phyloP scores from a whole-genome alignment of 768 basidiomycete genomes.

The Lactarius quietus region DNA sequence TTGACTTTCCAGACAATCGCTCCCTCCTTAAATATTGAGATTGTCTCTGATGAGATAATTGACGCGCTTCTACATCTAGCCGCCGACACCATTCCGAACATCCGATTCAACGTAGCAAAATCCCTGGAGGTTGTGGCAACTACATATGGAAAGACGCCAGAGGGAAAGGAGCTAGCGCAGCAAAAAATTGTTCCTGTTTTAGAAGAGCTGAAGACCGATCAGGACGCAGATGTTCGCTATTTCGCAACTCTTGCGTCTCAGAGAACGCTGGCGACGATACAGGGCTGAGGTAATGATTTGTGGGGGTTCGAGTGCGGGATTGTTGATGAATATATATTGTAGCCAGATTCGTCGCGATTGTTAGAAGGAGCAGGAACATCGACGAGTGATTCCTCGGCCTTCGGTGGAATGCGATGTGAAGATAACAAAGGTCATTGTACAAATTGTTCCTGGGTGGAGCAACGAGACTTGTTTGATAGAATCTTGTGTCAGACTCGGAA shows the following conservation, averaged over 20 bases:
- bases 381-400: conserved; percentile 8
- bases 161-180: conserved; percentile 72
- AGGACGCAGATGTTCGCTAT: conserved; percentile 95
- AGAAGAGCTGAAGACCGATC: conserved; percentile 82
- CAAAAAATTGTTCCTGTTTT: conserved; percentile 77
- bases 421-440: conserved; percentile 23
- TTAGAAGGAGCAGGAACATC: conserved; percentile 26
- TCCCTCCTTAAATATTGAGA: conserved; percentile 80
- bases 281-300: conserved; percentile 36
- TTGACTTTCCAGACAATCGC: conserved; percentile 73
- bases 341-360: conserved; percentile 21
- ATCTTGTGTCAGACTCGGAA: background rate
- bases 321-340: conserved; percentile 1
- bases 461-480: background rate
- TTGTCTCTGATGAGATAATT: conserved; percentile 80
- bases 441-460: conserved; percentile 7
- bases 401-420: conserved; percentile 25
- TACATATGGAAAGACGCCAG: conserved; percentile 56
- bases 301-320: conserved; percentile 11
- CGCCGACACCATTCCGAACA: conserved; percentile 93
- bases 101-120: conserved; percentile 98
- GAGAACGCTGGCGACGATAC: conserved; percentile 40
- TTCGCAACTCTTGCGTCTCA: conserved; percentile 83
- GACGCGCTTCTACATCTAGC: conserved; percentile 79
- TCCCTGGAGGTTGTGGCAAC: conserved; percentile 84